A percentile compares a stretch with the other conserved stretches of the same genome.
phyloP scores from a whole-genome alignment of 2,329 filamentous ascomycete genomes.

The Aspergillus fumigatus region DNA sequence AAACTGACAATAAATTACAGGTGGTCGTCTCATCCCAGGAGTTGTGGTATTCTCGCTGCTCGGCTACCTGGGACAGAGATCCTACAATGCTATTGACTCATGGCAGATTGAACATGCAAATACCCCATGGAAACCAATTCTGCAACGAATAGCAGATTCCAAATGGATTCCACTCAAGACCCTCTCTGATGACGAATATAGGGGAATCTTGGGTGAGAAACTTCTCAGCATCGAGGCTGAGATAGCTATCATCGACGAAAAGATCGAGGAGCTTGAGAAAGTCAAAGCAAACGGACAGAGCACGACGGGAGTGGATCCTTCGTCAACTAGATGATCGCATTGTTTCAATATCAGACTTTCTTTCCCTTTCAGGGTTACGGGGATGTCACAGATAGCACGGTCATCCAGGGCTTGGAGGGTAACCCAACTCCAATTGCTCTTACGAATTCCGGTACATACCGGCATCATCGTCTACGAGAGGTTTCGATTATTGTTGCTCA shows the following conservation, averaged over 20 bases:
- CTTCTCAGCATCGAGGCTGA: constrained; percentile 68
- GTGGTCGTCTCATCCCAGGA: constrained; percentile 56
- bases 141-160: constrained; percentile 53
- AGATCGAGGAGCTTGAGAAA: constrained; percentile 54
- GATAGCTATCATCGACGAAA: constrained; percentile 73
- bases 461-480: no score
- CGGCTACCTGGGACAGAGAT: constrained; percentile 53
- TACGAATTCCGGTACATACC: no score
- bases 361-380: not conserved
- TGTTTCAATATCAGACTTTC: not conserved
- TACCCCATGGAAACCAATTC: constrained; percentile 37
- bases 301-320: not conserved
- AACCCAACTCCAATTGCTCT: not conserved
- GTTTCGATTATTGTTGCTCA: no score
- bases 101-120: constrained; percentile 39
- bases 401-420: not conserved
- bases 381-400: not conserved
- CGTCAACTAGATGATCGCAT: not conserved
- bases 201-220: constrained; percentile 65
- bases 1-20: constrained; percentile 24
- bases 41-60: constrained; percentile 56
- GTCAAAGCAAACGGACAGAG: constrained; percentile 10
- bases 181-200: constrained; percentile 69
- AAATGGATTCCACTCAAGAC: constrained; percentile 68
- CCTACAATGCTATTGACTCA: constrained; percentile 51